Conservation (phyloP, 2,329 filamentous ascomycete genomes). For the Beauveria caledonica region DNA sequence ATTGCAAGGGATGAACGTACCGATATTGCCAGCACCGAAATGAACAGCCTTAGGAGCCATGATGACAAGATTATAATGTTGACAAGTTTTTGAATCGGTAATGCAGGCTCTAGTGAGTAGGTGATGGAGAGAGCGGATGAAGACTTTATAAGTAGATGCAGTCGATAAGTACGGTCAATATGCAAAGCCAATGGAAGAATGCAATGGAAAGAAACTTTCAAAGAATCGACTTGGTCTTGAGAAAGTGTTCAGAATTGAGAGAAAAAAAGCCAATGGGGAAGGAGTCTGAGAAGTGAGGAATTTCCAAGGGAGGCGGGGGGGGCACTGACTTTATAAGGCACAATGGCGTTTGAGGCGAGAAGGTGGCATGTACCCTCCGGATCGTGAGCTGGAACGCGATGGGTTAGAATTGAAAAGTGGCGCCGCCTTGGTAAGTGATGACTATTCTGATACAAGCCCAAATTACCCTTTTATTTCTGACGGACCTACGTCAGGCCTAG, state of each 20-base stretch:
- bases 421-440: background rate
- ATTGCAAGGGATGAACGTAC: slow-evolving; percentile 27
- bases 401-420: background rate
- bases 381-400: slow-evolving; percentile 2
- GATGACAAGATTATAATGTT: slow-evolving; percentile 19
- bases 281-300: slow-evolving; percentile 1
- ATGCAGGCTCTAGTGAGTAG: background rate
- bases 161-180: background rate
- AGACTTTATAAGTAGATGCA: background rate
- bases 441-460: background rate
- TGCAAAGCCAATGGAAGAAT: slow-evolving; percentile 7
- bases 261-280: background rate
- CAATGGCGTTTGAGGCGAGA: background rate
- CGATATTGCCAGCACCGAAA: slow-evolving; percentile 82
- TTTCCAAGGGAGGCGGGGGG: slow-evolving; percentile 3
- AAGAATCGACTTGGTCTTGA: background rate
- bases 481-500: background rate
- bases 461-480: background rate
- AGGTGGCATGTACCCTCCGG: background rate
- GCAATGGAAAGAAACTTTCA: background rate
- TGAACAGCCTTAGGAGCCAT: slow-evolving; percentile 63
- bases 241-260: background rate
- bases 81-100: background rate
- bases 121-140: background rate
- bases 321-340: slow-evolving; percentile 7